Base-by-base conservation (phyloP, 73 alveolate genomes). In the Symbiodinium natans region DNA sequence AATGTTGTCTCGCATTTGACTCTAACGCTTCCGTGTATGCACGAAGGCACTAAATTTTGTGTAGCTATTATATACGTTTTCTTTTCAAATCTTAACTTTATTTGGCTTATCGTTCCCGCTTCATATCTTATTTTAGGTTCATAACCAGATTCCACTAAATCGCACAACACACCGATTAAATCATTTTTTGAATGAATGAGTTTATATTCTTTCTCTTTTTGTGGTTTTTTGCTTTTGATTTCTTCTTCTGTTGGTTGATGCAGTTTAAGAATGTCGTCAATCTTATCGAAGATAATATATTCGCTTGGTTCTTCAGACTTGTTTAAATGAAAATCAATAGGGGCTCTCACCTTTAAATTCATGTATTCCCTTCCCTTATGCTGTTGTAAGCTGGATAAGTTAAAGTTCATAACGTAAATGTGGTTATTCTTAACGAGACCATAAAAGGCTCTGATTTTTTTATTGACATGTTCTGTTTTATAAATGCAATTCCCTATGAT, bases 61-160 rank as follows among this genome's bases (percentile, higher is more conserved):
- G 92, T 83, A 41, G 31, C 54, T 38, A 83, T 25, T 38, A 43
- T 83, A 68, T 83, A 83, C 36, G 13, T 25, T 38, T n/a, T 43
- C 11, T 83, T 83, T 40, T 42, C 54, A 83, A 83, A 83, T 46
- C 54, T 43, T 68, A 43, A 17, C 43, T 38, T 83, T 15, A 77
- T 77, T 77, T 77, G 48, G 8, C 36, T 77, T 6, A 33, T 77
- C 9, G 41, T 77, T n/a, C 92, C 92, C 34, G 92, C 92, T 43
- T 83, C 77, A 43, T 21, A 83, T 33, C 92, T 83, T 83, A 29
- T 46, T 43, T 43, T 83, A 31, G 92, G 92, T 83, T 83, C 80
- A 83, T 43, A 83, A 38, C 92, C 92, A 29, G 80, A 46, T 23
- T 33, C 41, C 46, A 36, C 54, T 38, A 77, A 19, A 36, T 77